Percentiles rank a stretch among this genome's conserved stretches.
Evolutionary conservation across 371 early-diverging fungal species (phyloP).

Genomic region (Blastocladiella emersonii): DNA sequence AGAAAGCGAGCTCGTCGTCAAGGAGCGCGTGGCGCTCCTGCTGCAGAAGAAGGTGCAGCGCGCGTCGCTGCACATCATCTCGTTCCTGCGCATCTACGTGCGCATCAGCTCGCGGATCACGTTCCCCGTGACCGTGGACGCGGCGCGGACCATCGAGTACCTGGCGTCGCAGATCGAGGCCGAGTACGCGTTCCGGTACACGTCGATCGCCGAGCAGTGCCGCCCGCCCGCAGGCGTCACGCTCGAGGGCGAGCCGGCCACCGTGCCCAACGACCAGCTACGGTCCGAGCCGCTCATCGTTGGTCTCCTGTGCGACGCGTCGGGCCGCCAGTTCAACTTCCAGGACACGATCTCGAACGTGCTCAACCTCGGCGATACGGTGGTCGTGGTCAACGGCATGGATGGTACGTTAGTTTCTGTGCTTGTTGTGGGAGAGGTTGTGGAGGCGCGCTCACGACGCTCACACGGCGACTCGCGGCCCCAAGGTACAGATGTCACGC

Average conservation of each 20-base stretch:
- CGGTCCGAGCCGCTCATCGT: constrained; percentile 6
- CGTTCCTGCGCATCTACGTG: constrained; percentile 1
- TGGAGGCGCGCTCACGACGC: no score
- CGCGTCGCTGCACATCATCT: constrained; percentile 5
- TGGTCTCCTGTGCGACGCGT: constrained; percentile 17
- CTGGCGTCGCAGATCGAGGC: constrained; percentile 25
- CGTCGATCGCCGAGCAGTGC: not conserved
- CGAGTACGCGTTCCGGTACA: constrained; percentile 16
- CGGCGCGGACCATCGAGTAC: constrained; percentile 22
- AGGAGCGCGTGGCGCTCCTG: not conserved
- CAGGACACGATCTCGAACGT: constrained; percentile 14
- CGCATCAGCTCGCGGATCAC: not conserved
- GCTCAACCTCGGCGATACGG: constrained; percentile 14
- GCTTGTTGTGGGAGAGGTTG: no score
- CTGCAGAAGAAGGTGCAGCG: constrained; percentile 1
- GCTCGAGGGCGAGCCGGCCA: not conserved
- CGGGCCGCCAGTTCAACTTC: constrained; percentile 18
- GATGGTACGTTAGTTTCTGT: not conserved
- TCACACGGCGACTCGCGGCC: no score
- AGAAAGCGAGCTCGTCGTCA: no score
- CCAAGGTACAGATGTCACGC: no score
- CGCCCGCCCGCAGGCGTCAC: no score
- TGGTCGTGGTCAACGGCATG: constrained; percentile 8
- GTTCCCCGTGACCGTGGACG: constrained; percentile 13
- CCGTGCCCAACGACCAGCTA: no score